A percentile compares a stretch with the other conserved stretches of the same genome.
phyloP scores from a whole-genome alignment of 129 eudicot species.

The Chrysanthemum seticuspe region DNA sequence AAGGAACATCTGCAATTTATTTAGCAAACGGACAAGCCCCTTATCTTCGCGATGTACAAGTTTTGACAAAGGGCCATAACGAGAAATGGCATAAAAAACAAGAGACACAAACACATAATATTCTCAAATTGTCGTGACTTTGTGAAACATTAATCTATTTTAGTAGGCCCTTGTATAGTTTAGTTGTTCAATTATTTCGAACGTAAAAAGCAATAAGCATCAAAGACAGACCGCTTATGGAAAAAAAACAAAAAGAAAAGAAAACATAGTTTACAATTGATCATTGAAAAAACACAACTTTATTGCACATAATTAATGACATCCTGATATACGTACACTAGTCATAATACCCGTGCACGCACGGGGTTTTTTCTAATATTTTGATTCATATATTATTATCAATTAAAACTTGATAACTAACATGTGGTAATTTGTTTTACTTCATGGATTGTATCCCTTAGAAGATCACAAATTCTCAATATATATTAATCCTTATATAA shows the following conservation, averaged over 20 bases:
- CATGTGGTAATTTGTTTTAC: too few relatives aligned
- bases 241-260: neutral
- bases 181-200: slow-evolving; percentile 21
- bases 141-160: slow-evolving; percentile 29
- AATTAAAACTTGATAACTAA: too few relatives aligned
- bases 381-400: too few relatives aligned
- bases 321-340: neutral
- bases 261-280: neutral
- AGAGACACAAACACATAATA: slow-evolving; percentile 28
- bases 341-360: too few relatives aligned
- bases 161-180: slow-evolving; percentile 32
- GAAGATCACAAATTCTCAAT: too few relatives aligned
- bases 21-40: slow-evolving; percentile 11
- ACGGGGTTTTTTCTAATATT: too few relatives aligned
- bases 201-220: slow-evolving; percentile 25
- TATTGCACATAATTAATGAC: slow-evolving; percentile 16
- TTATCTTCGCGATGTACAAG: neutral
- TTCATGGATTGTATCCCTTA: too few relatives aligned
- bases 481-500: too few relatives aligned
- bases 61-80: neutral
- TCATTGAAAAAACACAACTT: slow-evolving; percentile 18
- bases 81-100: slow-evolving; percentile 11
- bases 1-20: too few relatives aligned
- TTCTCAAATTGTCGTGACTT: slow-evolving; percentile 25
- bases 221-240: slow-evolving; percentile 18